A percentile compares a stretch with the other conserved stretches of the same genome.
Conservation (phyloP, 306 rosid genomes). For the cucumber (Cucumis sativus) region DNA sequence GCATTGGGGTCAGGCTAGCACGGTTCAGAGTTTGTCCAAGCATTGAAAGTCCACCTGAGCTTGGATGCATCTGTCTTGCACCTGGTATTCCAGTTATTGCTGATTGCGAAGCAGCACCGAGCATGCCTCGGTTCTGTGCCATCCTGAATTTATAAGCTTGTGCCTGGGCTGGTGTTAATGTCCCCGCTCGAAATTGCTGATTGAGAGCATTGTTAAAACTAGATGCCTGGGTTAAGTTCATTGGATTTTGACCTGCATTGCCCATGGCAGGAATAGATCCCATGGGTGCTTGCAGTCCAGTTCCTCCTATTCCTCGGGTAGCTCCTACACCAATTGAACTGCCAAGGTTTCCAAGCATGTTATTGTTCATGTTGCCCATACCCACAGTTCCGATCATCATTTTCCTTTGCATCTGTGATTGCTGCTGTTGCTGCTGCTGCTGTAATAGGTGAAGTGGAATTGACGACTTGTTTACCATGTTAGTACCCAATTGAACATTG, state of each 20-base stretch:
- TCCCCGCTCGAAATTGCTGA: slow-evolving; percentile 54
- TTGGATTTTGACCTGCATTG: slow-evolving; percentile 60
- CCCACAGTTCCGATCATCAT: slow-evolving; percentile 77
- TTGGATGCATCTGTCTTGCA: slow-evolving; percentile 59
- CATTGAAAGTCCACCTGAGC: slow-evolving; percentile 52
- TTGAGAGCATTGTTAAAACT: slow-evolving; percentile 35
- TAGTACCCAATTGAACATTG: slow-evolving; percentile 53
- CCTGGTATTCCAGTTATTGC: slow-evolving; percentile 54
- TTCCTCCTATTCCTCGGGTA: slow-evolving; percentile 64
- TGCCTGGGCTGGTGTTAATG: slow-evolving; percentile 11
- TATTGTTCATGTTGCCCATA: slow-evolving; percentile 47
- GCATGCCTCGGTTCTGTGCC: slow-evolving; percentile 36
- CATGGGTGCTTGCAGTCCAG: slow-evolving; percentile 78
- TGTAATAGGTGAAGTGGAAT: slow-evolving; percentile 38
- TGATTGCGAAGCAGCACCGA: slow-evolving; percentile 46
- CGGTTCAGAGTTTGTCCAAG: slow-evolving; percentile 51
- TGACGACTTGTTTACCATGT: slow-evolving; percentile 47
- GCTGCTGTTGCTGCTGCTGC: slow-evolving; percentile 36
- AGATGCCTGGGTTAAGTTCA: slow-evolving; percentile 50
- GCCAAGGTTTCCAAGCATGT: slow-evolving; percentile 55
- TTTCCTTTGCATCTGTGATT: slow-evolving; percentile 69
- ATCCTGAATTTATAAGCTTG: slow-evolving; percentile 31
- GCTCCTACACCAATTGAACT: slow-evolving; percentile 65
- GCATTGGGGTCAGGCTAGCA: slow-evolving; percentile 44
- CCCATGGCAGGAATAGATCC: slow-evolving; percentile 66